These are phyloP conservation scores for Penicillium fimorum DNA, from an alignment of 495 filamentous ascomycete genomes.

Conservation along the genomic window DNA sequence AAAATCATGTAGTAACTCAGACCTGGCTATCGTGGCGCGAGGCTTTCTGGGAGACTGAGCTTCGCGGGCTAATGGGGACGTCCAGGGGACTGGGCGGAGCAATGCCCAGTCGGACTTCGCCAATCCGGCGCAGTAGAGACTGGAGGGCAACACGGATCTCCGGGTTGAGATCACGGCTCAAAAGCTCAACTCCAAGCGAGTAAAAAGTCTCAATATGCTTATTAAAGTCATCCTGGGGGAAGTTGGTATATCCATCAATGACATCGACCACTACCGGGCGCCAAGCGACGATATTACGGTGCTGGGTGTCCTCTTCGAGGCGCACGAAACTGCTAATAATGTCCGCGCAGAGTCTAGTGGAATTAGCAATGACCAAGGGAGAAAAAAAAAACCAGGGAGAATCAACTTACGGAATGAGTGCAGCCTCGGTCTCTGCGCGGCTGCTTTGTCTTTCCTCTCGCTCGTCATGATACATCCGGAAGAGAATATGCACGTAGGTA, in stretches of 20 bases:
- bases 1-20: conserved; percentile 21
- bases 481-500: conserved; percentile 89
- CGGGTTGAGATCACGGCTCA: conserved; percentile 72
- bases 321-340: conserved; percentile 79
- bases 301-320: conserved; percentile 91
- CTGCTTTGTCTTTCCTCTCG: conserved; percentile 75
- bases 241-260: conserved; percentile 89
- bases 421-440: conserved; percentile 77
- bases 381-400: not conserved
- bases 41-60: conserved; percentile 37
- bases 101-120: conserved; percentile 77
- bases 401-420: conserved; percentile 74
- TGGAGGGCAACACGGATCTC: conserved; percentile 79
- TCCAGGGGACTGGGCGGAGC: conserved; percentile 35
- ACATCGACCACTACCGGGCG: conserved; percentile 96
- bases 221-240: conserved; percentile 78
- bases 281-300: conserved; percentile 95
- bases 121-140: conserved; percentile 71
- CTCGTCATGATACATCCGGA: conserved; percentile 95
- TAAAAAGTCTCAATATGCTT: conserved; percentile 81
- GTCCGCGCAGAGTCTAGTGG: conserved; percentile 73
- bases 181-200: conserved; percentile 77
- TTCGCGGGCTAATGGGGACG: conserved; percentile 47
- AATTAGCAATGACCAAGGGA: conserved; percentile 12
- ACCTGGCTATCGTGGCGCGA: conserved; percentile 33